These are phyloP conservation scores for Stephanodiscus triporus DNA, from an alignment of 108 stramenopile species.

Conservation along the genomic window DNA sequence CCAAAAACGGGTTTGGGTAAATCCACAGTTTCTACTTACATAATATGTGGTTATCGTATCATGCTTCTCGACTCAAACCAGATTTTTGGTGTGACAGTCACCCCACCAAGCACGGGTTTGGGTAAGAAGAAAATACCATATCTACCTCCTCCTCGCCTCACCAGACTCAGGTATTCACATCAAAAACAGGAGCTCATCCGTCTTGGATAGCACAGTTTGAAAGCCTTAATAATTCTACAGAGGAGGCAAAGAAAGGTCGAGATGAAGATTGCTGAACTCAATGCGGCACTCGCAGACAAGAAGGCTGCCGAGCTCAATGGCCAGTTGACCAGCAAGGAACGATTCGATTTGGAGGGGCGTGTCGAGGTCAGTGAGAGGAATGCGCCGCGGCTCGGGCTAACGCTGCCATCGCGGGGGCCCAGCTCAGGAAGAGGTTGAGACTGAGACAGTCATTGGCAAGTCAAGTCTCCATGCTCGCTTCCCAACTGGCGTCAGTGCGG, in stretches of 20 bases:
- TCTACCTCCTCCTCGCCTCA: too few relatives aligned
- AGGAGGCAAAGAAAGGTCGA: constrained; percentile 35
- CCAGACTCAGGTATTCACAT: too few relatives aligned
- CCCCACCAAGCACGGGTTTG: too few relatives aligned
- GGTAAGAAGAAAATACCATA: too few relatives aligned
- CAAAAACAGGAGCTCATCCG: too few relatives aligned
- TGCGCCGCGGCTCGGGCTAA: constrained; percentile 60
- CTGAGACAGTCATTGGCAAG: constrained; percentile 64
- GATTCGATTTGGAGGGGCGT: constrained; percentile 39
- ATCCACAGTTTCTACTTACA: too few relatives aligned
- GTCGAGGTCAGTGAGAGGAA: constrained; percentile 50
- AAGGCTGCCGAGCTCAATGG: constrained; percentile 30
- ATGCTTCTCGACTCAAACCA: too few relatives aligned
- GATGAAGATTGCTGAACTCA: constrained; percentile 24
- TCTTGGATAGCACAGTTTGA: too few relatives aligned
- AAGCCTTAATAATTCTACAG: too few relatives aligned
- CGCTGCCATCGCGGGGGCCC: constrained; percentile 59
- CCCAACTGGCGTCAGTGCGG: constrained; percentile 56
- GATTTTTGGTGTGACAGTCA: too few relatives aligned
- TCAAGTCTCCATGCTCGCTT: constrained; percentile 66
- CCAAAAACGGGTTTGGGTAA: too few relatives aligned
- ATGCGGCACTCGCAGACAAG: constrained; percentile 30
- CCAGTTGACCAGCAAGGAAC: constrained; percentile 49
- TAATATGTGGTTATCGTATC: too few relatives aligned
- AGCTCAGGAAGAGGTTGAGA: constrained; percentile 76